phyloP scores from a whole-genome alignment of 1,284 basidiomycete species.

The Inonotus obliquus region DNA sequence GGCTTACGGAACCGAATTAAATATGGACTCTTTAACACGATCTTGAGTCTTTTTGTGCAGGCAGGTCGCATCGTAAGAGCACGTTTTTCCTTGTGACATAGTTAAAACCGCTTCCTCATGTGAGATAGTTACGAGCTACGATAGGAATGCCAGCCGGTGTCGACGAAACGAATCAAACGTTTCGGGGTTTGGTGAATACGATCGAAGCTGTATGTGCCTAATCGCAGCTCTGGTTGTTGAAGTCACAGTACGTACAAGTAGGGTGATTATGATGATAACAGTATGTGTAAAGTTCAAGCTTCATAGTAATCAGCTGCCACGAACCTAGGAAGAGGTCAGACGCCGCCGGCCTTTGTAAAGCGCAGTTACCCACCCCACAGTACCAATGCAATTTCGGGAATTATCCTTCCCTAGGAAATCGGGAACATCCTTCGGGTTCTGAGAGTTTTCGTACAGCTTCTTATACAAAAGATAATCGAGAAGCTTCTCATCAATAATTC shows the following conservation, averaged over 20 bases:
- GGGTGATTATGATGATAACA: too few relatives aligned
- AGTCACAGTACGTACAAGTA: neutral
- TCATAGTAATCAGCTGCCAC: constrained; percentile 74
- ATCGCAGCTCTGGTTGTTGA: neutral
- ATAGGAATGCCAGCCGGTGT: too few relatives aligned
- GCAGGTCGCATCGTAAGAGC: neutral
- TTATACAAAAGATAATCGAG: constrained; percentile 82
- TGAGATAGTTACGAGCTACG: neutral
- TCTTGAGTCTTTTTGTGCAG: neutral
- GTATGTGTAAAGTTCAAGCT: constrained; percentile 13
- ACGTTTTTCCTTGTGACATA: neutral
- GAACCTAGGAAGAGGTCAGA: constrained; percentile 37
- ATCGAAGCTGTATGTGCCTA: neutral
- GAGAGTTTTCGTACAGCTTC: constrained; percentile 55
- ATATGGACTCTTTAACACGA: too few relatives aligned
- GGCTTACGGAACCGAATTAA: too few relatives aligned
- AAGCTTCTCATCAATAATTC: constrained; percentile 75
- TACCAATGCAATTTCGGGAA: constrained; percentile 78
- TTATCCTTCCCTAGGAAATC: constrained; percentile 75
- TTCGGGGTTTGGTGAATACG: neutral
- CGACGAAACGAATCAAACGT: neutral
- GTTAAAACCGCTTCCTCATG: neutral
- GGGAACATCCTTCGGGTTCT: constrained; percentile 66
- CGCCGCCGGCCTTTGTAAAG: neutral
- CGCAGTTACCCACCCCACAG: constrained; percentile 56